Base-by-base conservation (phyloP, 257 asterid genomes). In the Cordia subcordata region DNA sequence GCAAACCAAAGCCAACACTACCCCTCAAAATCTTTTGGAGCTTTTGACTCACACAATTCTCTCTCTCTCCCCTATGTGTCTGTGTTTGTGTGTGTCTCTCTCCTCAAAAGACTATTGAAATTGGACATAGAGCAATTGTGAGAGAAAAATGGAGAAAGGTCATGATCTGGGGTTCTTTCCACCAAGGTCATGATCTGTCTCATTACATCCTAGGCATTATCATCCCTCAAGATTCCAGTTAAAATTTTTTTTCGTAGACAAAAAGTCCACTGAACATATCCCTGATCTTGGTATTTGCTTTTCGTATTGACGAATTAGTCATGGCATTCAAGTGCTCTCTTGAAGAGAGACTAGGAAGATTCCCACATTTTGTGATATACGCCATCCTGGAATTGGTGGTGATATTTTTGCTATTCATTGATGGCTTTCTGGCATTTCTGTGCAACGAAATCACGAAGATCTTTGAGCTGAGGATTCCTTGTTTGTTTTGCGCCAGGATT, bases 401-500 rank as follows among this genome's bases (percentile, higher is more conserved):
- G 59, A 89, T 90, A 42, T 51, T 87, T 53, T 10, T 87, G 22
- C 90, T 93, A 32, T 85, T 86, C 74, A 12, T 75, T 8, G 97
- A 93, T 40, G 96, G 94, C 0, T 39, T 87, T 64, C 79, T 85
- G 14, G 79, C 90, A 9, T 85, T 85, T 57, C 20, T 83, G 16
- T 76, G 82, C 32, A 80, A 81, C 15, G 97, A 90, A 68, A 73
- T 87, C 8, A 90, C 99, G 13, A 64, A 72, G 20, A 67, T 83
- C 8, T 87, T 89, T 15, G 88, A 85, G 15, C 75, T 87, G 60
- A 61, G 68, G 61, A 74, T 65, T 61, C 99, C 99, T 5, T 93
- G 99, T 20, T 63, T 90, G 76, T 78, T 93, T 40, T 93, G 97
- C 63, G 85, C 97, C 0, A 76, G 94, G 50, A 75, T 93, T 13